phyloP scores from a whole-genome alignment of 495 filamentous ascomycete species.

The Xylona heveae region DNA sequence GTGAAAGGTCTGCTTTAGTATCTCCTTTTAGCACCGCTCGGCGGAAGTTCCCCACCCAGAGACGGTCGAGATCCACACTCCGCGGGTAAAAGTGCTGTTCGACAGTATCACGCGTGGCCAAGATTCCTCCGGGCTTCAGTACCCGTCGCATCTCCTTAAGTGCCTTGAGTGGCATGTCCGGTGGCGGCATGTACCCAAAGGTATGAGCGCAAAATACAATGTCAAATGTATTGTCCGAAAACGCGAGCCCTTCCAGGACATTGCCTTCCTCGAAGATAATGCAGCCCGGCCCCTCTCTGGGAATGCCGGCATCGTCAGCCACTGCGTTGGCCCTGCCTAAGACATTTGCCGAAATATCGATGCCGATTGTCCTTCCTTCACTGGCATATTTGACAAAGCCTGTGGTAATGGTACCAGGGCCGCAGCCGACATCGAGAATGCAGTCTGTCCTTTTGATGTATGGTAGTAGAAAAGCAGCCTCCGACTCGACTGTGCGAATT shows the following conservation, averaged over 20 bases:
- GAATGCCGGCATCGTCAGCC: constrained; percentile 15
- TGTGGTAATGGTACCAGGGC: constrained; percentile 33
- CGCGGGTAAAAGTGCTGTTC: constrained; percentile 20
- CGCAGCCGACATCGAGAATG: constrained; percentile 35
- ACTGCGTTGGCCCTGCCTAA: constrained; percentile 18
- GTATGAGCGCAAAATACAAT: constrained; percentile 21
- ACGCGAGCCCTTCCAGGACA: constrained; percentile 20
- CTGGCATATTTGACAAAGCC: constrained; percentile 26
- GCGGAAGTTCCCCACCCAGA: constrained; percentile 14
- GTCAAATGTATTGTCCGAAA: constrained; percentile 29
- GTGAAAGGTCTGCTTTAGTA: constrained; percentile 9
- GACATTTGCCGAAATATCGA: constrained; percentile 17
- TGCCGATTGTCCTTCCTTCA: constrained; percentile 22
- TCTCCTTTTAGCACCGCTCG: constrained; percentile 9
- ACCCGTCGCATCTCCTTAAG: constrained; percentile 29
- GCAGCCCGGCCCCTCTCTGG: constrained; percentile 13
- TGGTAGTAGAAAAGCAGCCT: constrained; percentile 8
- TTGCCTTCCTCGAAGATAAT: constrained; percentile 25
- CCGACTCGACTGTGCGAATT: constrained; percentile 12
- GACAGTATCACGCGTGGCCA: constrained; percentile 26
- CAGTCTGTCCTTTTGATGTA: constrained; percentile 7
- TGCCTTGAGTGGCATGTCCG: constrained; percentile 19
- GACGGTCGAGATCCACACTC: constrained; percentile 10
- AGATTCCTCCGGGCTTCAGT: constrained; percentile 25
- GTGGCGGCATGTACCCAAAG: constrained; percentile 31